phyloP scores from a whole-genome alignment of 1,284 basidiomycete species.

The Singerocomus rubriflavus region DNA sequence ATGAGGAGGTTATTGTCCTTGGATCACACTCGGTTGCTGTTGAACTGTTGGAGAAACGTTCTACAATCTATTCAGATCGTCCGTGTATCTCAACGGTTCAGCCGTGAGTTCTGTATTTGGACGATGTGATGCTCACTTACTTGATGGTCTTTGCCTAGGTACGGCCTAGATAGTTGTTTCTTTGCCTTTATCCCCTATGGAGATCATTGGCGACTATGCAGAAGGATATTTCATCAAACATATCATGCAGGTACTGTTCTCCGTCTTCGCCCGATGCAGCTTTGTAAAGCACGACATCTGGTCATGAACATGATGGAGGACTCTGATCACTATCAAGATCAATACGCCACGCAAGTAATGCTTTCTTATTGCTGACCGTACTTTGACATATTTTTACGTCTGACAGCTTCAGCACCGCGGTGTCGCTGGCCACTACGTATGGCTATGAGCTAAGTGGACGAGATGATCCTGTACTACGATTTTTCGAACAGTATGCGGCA shows the following conservation, averaged over 20 bases:
- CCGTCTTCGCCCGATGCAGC: conserved; percentile 11
- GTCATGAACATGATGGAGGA: conserved; percentile 3
- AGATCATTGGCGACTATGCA: conserved; percentile 12
- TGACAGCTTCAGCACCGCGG: conserved; percentile 4
- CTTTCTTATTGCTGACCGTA: too few species aligned
- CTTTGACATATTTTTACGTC: background rate
- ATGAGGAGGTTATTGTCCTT: conserved; percentile 15
- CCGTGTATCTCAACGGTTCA: conserved; percentile 9
- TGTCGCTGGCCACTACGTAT: conserved; percentile 15
- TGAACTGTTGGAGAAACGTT: conserved; percentile 17
- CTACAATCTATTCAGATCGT: conserved; percentile 12
- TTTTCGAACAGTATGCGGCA: background rate
- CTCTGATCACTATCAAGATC: conserved; percentile 4
- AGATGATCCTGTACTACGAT: conserved; percentile 8
- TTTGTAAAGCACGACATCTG: conserved; percentile 12
- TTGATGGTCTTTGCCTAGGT: background rate
- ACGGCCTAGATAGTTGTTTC: background rate
- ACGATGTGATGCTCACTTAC: too few species aligned
- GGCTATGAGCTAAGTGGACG: conserved; percentile 14
- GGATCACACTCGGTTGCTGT: too few species aligned
- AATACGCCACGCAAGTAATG: conserved; percentile 6
- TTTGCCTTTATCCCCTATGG: conserved; percentile 9
- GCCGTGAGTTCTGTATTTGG: conserved; percentile 7
- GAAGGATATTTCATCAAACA: conserved; percentile 13
- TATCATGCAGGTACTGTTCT: conserved; percentile 1